Conservation (phyloP, 768 basidiomycete genomes). For the Thelephora ganbajun region DNA sequence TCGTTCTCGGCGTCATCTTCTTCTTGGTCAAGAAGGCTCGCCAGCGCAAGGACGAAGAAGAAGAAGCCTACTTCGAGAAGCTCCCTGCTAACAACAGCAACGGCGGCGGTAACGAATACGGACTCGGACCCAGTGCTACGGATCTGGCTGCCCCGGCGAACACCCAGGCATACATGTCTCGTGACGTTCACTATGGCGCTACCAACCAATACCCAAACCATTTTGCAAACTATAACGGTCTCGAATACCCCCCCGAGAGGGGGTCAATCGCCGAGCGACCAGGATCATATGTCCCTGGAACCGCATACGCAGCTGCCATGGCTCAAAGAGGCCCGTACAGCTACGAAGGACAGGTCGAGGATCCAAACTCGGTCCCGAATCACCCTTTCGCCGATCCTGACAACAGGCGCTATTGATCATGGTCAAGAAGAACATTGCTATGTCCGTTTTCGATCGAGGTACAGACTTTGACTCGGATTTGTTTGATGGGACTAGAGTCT, state of each 20-base stretch:
- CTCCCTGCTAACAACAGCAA: conserved; percentile 7
- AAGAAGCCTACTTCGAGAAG: conserved; percentile 17
- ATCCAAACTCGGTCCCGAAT: too few species aligned
- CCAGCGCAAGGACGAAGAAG: conserved; percentile 13
- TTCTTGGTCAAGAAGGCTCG: conserved; percentile 19
- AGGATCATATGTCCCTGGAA: conserved; percentile 16
- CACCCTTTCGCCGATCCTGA: too few species aligned
- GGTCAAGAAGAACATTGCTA: conserved; percentile 7
- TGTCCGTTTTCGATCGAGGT: conserved; percentile 3
- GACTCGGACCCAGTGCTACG: background rate
- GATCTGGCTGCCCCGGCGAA: conserved; percentile 8
- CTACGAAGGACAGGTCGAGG: conserved; percentile 13
- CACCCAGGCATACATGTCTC: conserved; percentile 14
- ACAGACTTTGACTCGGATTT: background rate
- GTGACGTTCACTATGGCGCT: conserved; percentile 15
- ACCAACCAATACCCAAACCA: background rate
- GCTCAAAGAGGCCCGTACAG: conserved; percentile 12
- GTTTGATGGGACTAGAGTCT: too few species aligned
- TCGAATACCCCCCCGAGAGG: conserved; percentile 11
- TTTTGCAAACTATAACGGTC: conserved; percentile 9
- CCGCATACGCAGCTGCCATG: conserved; percentile 12
- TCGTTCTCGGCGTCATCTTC: conserved; percentile 16
- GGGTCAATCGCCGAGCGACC: conserved; percentile 8
- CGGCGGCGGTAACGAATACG: conserved; percentile 1
- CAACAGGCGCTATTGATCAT: background rate